Evolutionary conservation across 495 filamentous ascomycete species (phyloP).

Genomic region (Podospora comata): DNA sequence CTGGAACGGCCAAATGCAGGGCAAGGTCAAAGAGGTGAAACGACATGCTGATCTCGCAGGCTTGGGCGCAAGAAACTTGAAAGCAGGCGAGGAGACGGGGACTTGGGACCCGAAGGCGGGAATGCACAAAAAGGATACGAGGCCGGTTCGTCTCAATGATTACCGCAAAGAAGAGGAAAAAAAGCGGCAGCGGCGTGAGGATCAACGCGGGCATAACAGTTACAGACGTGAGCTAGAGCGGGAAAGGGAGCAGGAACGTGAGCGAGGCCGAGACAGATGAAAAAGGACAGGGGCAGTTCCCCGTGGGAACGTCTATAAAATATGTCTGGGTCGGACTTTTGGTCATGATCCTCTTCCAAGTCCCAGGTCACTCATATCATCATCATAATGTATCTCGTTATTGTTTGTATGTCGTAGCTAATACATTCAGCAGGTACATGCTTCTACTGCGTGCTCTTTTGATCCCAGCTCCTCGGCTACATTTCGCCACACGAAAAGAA

Average conservation of each 20-base stretch:
- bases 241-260: slow-evolving; percentile 39
- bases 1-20: slow-evolving; percentile 79
- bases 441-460: not conserved
- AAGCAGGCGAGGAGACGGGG: slow-evolving; percentile 63
- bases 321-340: not conserved
- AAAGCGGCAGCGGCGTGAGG: slow-evolving; percentile 40
- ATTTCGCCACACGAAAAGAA: not conserved
- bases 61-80: slow-evolving; percentile 70
- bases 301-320: not conserved
- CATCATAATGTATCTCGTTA: not conserved
- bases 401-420: slow-evolving; percentile 1
- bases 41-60: slow-evolving; percentile 77
- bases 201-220: slow-evolving; percentile 40
- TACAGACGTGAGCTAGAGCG: slow-evolving; percentile 50
- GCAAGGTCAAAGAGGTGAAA: slow-evolving; percentile 47
- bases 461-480: not conserved
- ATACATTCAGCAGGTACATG: slow-evolving; percentile 3
- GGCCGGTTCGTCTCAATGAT: slow-evolving; percentile 44
- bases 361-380: not conserved
- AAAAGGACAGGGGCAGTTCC: not conserved
- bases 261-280: slow-evolving; percentile 38
- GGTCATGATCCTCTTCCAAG: not conserved
- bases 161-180: slow-evolving; percentile 43
- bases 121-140: slow-evolving; percentile 20
- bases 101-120: slow-evolving; percentile 37